phyloP scores from a whole-genome alignment of 2,329 filamentous ascomycete species.

The Pyrenochaeta sp. region DNA sequence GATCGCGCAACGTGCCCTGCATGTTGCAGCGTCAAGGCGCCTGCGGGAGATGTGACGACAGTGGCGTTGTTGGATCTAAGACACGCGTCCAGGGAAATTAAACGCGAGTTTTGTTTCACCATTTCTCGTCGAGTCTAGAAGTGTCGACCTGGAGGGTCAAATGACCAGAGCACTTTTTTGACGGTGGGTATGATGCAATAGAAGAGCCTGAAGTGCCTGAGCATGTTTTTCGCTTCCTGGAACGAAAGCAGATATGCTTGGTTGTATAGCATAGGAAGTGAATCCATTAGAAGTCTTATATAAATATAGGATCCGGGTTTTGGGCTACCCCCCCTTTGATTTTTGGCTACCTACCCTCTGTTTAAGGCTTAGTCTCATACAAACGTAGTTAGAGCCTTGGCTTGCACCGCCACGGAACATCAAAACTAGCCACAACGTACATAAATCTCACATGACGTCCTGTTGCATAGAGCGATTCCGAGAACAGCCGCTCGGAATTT shows the following conservation, averaged over 20 bases:
- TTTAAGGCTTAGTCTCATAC: too few relatives aligned
- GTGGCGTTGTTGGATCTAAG: slow-evolving; percentile 8
- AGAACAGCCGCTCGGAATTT: too few relatives aligned
- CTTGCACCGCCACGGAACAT: too few relatives aligned
- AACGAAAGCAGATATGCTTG: neutral
- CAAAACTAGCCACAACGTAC: too few relatives aligned
- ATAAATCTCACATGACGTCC: too few relatives aligned
- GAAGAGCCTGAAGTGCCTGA: neutral
- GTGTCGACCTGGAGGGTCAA: neutral
- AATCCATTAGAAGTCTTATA: neutral
- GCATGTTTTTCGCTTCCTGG: neutral
- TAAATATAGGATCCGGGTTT: too few relatives aligned
- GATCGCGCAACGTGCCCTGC: slow-evolving; percentile 6
- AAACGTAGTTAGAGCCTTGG: too few relatives aligned
- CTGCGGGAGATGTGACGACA: slow-evolving; percentile 11
- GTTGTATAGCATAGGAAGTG: too few relatives aligned
- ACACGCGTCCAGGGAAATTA: neutral
- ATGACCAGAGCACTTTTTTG: neutral
- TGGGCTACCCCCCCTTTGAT: too few relatives aligned
- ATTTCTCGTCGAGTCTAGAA: neutral
- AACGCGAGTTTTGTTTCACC: neutral
- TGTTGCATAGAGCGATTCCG: too few relatives aligned
- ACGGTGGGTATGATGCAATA: slow-evolving; percentile 6
- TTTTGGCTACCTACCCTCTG: too few relatives aligned
- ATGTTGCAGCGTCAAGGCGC: neutral